Conservation (phyloP, 768 basidiomycete genomes). For the Amanita pseudoporphyria region DNA sequence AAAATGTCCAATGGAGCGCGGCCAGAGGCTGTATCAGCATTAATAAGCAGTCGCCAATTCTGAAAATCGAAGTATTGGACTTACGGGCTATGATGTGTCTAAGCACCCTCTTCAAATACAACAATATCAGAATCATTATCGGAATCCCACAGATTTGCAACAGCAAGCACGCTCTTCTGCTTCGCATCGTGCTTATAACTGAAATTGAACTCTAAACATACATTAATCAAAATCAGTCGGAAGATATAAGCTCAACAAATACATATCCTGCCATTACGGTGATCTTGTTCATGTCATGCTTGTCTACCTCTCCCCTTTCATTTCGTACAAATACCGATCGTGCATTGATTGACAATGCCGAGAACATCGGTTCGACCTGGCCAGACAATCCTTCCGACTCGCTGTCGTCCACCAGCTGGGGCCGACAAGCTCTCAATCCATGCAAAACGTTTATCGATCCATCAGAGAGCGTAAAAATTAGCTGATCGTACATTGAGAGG, state of each 20-base stretch:
- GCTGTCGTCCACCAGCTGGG: neutral
- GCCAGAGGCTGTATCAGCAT: conserved; percentile 25
- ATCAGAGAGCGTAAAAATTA: conserved; percentile 55
- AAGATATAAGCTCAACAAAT: conserved; percentile 16
- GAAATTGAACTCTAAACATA: conserved; percentile 46
- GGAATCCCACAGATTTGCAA: conserved; percentile 45
- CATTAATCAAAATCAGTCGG: neutral
- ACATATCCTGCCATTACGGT: conserved; percentile 36
- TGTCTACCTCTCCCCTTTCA: conserved; percentile 31
- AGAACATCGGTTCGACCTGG: conserved; percentile 22
- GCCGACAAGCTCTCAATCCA: conserved; percentile 26
- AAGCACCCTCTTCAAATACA: neutral
- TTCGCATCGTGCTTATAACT: conserved; percentile 76
- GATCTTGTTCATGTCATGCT: conserved; percentile 47
- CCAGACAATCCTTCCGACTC: conserved; percentile 3
- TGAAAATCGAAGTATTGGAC: conserved; percentile 6
- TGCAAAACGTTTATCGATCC: conserved; percentile 62
- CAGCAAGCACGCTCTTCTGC: conserved; percentile 42
- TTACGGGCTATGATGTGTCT: conserved; percentile 22
- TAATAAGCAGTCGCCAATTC: neutral
- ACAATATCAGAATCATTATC: neutral
- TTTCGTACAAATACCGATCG: conserved; percentile 41
- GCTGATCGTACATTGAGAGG: conserved; percentile 33
- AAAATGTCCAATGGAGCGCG: conserved; percentile 40
- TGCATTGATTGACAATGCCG: conserved; percentile 37